Percentiles rank a stretch among this genome's conserved stretches.
phyloP scores from a whole-genome alignment of 805 yeast genomes.

The Saccharomycopsis fibuligera region DNA sequence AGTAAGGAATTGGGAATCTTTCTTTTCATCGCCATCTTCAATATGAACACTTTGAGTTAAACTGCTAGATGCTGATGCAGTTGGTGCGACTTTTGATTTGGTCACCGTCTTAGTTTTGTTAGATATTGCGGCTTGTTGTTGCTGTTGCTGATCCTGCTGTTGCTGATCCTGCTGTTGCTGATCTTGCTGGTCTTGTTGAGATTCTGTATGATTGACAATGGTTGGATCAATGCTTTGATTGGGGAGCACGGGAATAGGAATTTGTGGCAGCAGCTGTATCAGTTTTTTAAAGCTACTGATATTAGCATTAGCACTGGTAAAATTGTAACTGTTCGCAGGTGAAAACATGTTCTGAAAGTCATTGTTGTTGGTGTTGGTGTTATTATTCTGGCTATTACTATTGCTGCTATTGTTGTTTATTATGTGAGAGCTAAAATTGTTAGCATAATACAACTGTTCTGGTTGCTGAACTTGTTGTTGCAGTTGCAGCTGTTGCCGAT shows the following conservation, averaged over 20 bases:
- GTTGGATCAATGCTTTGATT: neutral
- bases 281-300: too few relatives aligned
- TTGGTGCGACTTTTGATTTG: neutral
- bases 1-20: slow-evolving; percentile 2
- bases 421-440: neutral
- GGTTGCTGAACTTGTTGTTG: neutral
- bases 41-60: neutral
- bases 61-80: slow-evolving; percentile 4
- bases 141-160: slow-evolving; percentile 17
- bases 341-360: neutral
- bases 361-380: neutral
- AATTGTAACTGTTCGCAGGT: neutral
- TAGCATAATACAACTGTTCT: neutral
- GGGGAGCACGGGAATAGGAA: too few relatives aligned
- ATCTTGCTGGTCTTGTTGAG: neutral
- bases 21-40: neutral
- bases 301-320: neutral
- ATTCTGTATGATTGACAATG: neutral
- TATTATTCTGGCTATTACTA: neutral
- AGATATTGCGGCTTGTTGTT: neutral
- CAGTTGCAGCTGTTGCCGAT: too few relatives aligned
- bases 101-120: neutral
- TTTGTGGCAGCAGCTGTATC: neutral
- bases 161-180: slow-evolving; percentile 17
- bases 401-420: neutral